Conservation (phyloP, 1,284 basidiomycete genomes). For the Exobasidium rhododendri region DNA sequence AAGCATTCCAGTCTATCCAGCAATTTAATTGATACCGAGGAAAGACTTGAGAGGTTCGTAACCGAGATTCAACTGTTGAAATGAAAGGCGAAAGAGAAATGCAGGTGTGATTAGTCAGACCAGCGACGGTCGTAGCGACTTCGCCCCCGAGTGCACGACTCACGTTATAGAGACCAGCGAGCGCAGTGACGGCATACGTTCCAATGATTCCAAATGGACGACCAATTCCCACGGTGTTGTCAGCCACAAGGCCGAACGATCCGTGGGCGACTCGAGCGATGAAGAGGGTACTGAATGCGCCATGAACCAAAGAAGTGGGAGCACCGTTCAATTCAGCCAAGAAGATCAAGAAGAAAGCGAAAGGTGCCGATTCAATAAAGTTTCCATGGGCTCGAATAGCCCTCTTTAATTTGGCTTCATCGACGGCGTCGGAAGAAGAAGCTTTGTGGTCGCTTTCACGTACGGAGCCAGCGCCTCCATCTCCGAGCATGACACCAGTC, state of each 20-base stretch:
- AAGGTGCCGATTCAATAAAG: conserved; percentile 48
- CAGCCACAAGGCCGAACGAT: conserved; percentile 29
- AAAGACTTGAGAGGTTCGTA: conserved; percentile 54
- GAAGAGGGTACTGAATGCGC: conserved; percentile 49
- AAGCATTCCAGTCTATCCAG: not conserved
- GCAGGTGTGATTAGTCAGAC: too few species aligned
- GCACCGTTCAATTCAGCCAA: conserved; percentile 55
- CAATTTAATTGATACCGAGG: conserved; percentile 47
- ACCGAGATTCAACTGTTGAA: conserved; percentile 43
- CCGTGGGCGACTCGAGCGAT: conserved; percentile 42
- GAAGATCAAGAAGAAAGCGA: conserved; percentile 53
- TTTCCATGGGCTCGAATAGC: conserved; percentile 49
- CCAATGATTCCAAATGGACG: conserved; percentile 36
- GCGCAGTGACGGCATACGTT: conserved; percentile 38
- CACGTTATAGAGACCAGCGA: conserved; percentile 51
- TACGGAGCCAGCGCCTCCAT: conserved; percentile 25
- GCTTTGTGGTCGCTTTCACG: conserved; percentile 19
- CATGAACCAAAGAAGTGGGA: conserved; percentile 51
- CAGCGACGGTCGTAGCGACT: too few species aligned
- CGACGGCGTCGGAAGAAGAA: conserved; percentile 20
- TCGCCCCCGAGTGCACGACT: conserved; percentile 17
- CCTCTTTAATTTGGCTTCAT: conserved; percentile 36
- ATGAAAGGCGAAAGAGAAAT: too few species aligned
- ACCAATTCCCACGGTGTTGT: conserved; percentile 19
- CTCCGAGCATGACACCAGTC: conserved; percentile 40